Conservation (phyloP, 164 flowering plant genomes). For the Nelumbo lutea region DNA sequence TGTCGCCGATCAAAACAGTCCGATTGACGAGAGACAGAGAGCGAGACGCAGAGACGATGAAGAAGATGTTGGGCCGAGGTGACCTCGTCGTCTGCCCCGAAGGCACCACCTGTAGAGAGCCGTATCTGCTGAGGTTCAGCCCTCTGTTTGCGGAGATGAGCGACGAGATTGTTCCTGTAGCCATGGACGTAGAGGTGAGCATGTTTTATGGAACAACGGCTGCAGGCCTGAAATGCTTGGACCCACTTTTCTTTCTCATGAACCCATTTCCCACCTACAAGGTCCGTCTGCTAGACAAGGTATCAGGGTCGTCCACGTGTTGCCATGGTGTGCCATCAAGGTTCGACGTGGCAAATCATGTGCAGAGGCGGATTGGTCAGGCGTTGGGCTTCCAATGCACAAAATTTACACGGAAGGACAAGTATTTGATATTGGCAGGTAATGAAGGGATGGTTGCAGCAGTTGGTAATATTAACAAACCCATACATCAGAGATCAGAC, state of each 20-base stretch:
- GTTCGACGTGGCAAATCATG: conserved; percentile 43
- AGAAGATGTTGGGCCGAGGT: conserved; percentile 31
- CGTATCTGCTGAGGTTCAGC: conserved; percentile 52
- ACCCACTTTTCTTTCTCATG: conserved; percentile 54
- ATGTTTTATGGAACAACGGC: conserved; percentile 57
- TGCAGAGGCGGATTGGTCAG: conserved; percentile 36
- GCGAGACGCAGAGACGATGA: conserved; percentile 39
- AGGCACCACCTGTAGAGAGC: conserved; percentile 68
- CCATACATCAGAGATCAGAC: too few species aligned
- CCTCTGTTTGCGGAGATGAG: conserved; percentile 52
- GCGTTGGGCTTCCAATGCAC: conserved; percentile 51
- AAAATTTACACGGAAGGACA: conserved; percentile 51
- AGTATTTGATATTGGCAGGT: conserved; percentile 52
- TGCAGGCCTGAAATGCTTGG: conserved; percentile 42
- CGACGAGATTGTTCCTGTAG: conserved; percentile 46
- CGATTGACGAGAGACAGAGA: conserved; percentile 40
- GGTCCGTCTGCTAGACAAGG: conserved; percentile 26
- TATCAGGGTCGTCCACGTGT: conserved; percentile 21
- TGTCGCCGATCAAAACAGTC: conserved; percentile 53
- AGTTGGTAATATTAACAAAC: too few species aligned
- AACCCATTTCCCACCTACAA: conserved; percentile 38
- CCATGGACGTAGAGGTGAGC: conserved; percentile 25
- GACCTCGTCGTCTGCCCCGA: conserved; percentile 61
- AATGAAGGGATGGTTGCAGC: conserved; percentile 35
- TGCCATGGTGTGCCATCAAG: conserved; percentile 16